A percentile compares a stretch with the other conserved stretches of the same genome.
Evolutionary conservation across 306 rosid species (phyloP).

Genomic region (Acacia acuminata): DNA sequence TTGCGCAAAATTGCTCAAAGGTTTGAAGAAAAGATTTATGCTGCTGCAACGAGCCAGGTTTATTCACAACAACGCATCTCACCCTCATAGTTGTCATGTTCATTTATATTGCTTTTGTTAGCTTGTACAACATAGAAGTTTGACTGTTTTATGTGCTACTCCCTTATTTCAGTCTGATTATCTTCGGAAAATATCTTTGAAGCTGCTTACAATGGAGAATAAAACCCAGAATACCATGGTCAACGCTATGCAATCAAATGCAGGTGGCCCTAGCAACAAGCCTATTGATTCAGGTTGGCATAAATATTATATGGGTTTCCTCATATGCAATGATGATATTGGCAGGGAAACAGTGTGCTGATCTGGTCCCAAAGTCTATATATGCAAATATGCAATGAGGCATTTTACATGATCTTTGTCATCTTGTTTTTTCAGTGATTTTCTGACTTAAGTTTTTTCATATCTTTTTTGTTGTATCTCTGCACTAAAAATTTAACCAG

Average conservation of each 20-base stretch:
- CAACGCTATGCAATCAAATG: slow-evolving; percentile 36
- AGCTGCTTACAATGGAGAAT: slow-evolving; percentile 37
- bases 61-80: background rate
- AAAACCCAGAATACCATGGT: slow-evolving; percentile 41
- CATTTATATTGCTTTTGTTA: background rate
- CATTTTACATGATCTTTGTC: background rate
- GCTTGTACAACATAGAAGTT: background rate
- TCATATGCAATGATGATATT: background rate
- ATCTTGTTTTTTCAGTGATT: background rate
- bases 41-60: slow-evolving; percentile 72
- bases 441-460: slow-evolving; percentile 14
- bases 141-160: slow-evolving; percentile 7
- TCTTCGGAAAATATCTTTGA: slow-evolving; percentile 6
- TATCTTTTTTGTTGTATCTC: background rate
- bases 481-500: background rate
- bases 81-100: background rate
- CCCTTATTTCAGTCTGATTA: slow-evolving; percentile 27
- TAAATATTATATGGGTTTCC: background rate
- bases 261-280: slow-evolving; percentile 53
- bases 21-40: slow-evolving; percentile 78
- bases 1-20: slow-evolving; percentile 69
- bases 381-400: background rate
- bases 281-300: slow-evolving; percentile 66
- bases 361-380: background rate
- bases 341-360: background rate